Conservation (phyloP, 2,329 filamentous ascomycete species). For the Penicillium sp. region DNA sequence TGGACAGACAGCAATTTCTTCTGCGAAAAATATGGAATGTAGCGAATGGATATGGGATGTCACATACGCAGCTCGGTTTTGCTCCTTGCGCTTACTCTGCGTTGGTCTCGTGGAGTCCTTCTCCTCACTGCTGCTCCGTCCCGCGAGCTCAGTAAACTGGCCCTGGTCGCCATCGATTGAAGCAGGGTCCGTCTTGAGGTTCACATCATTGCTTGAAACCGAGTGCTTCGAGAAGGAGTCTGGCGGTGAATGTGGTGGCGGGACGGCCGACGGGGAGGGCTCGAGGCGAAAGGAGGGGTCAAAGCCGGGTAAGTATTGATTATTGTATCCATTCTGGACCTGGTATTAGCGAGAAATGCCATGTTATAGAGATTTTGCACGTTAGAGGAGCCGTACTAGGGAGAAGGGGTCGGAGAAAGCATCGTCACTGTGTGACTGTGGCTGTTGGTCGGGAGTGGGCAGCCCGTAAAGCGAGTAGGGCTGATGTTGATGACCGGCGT, state of each 20-base stretch:
- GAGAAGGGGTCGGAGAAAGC: constrained; percentile 44
- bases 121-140: constrained; percentile 50
- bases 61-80: constrained; percentile 67
- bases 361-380: neutral
- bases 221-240: constrained; percentile 34
- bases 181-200: constrained; percentile 21
- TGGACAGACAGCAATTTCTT: neutral
- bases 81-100: constrained; percentile 60
- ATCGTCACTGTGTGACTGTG: constrained; percentile 38
- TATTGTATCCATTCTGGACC: constrained; percentile 30
- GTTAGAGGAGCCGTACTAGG: constrained; percentile 14
- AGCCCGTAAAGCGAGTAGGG: constrained; percentile 49
- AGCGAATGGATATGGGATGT: neutral
- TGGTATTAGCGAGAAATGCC: constrained; percentile 10
- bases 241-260: constrained; percentile 33
- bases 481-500: constrained; percentile 38
- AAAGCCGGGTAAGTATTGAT: constrained; percentile 35
- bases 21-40: neutral
- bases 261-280: constrained; percentile 27
- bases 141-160: constrained; percentile 23
- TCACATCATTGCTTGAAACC: constrained; percentile 27
- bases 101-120: constrained; percentile 52
- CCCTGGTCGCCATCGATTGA: constrained; percentile 30
- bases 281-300: constrained; percentile 39
- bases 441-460: constrained; percentile 39